Percentiles rank a stretch among this genome's conserved stretches.
Evolutionary conservation across 148 eudicot genomes (phyloP).

Genomic region (Vaccinium vitisidaea): DNA sequence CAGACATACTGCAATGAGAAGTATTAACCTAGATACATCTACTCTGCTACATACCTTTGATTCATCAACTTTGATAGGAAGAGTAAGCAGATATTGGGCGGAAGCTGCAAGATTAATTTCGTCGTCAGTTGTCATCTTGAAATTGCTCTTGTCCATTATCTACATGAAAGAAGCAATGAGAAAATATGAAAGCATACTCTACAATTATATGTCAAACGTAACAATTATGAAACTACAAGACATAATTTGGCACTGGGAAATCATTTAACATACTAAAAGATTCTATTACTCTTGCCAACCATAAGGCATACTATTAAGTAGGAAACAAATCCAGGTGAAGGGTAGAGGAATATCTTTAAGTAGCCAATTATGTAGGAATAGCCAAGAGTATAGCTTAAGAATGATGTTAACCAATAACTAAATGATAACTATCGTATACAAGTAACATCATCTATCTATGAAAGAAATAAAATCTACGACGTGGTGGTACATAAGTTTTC

Average conservation of each 20-base stretch:
- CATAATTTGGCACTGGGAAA: background rate
- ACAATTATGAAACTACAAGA: background rate
- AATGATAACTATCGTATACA: background rate
- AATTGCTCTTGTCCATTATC: constrained; percentile 94
- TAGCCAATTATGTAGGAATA: background rate
- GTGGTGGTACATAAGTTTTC: background rate
- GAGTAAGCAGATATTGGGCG: constrained; percentile 83
- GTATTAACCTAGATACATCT: background rate
- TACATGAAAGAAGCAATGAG: constrained; percentile 16
- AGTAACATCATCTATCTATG: background rate
- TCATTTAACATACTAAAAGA: background rate
- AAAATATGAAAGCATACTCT: background rate
- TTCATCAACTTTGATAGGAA: constrained; percentile 91
- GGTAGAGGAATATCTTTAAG: background rate
- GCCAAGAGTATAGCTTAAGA: background rate
- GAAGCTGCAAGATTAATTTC: constrained; percentile 83
- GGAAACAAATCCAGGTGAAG: background rate
- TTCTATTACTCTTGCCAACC: background rate
- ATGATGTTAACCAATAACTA: background rate
- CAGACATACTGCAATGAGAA: background rate
- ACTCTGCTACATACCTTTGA: constrained; percentile 50
- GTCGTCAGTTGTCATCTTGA: constrained; percentile 75
- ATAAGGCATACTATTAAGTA: background rate
- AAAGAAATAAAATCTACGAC: background rate
- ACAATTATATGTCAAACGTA: background rate